Percentiles rank a stretch among this genome's conserved stretches.
Conservation (phyloP, 2,329 filamentous ascomycete species). For the Beauveria sp. region DNA sequence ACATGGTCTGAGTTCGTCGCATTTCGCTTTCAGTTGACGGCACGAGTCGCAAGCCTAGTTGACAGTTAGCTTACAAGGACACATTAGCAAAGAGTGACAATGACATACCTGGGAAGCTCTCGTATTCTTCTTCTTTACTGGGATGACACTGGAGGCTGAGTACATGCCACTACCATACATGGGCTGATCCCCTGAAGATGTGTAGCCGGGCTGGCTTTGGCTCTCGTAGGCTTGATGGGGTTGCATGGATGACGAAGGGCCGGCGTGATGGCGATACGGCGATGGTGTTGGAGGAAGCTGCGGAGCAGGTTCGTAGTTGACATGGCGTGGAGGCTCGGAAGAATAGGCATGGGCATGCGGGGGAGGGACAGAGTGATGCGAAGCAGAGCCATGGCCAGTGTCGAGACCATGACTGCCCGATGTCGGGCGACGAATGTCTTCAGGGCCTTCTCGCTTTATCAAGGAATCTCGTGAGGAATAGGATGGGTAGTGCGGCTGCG, state of each 20-base stretch:
- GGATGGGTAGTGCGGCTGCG: conserved; percentile 35
- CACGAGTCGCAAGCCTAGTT: conserved; percentile 85
- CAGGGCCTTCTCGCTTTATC: conserved; percentile 49
- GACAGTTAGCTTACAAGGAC: background rate
- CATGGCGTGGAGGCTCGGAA: conserved; percentile 42
- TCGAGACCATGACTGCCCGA: conserved; percentile 41
- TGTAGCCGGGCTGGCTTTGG: conserved; percentile 23
- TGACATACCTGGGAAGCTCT: conserved; percentile 52
- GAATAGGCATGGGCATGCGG: conserved; percentile 27
- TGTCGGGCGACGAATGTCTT: conserved; percentile 45
- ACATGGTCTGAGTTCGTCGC: conserved; percentile 76
- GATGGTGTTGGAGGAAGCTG: conserved; percentile 38
- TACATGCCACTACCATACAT: conserved; percentile 35
- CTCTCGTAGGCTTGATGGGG: conserved; percentile 33
- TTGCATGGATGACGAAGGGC: conserved; percentile 30
- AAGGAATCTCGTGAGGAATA: conserved; percentile 43
- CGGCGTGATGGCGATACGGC: conserved; percentile 35
- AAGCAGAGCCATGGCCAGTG: conserved; percentile 22
- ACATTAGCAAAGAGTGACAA: conserved; percentile 2
- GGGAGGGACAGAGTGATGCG: conserved; percentile 22
- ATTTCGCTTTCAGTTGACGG: conserved; percentile 81
- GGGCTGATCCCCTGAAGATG: conserved; percentile 25
- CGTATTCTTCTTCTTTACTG: conserved; percentile 53
- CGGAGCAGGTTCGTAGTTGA: conserved; percentile 44
- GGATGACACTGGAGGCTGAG: conserved; percentile 29